A percentile compares a stretch with the other conserved stretches of the same genome.
Evolutionary conservation across 306 rosid species (phyloP).

Genomic region (Quercus robur): DNA sequence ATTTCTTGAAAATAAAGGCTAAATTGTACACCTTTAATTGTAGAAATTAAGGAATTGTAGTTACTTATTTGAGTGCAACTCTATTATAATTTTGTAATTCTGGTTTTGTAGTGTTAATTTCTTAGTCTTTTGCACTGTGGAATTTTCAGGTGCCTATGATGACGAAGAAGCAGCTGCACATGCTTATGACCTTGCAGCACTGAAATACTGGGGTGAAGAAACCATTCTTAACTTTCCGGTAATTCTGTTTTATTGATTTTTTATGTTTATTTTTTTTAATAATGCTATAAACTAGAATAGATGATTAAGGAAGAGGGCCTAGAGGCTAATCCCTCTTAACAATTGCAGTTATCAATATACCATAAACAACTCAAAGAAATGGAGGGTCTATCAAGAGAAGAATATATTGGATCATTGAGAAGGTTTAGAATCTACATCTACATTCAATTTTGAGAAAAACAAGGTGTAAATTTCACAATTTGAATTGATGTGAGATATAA

Average conservation of each 20-base stretch:
- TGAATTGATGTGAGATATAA: not conserved
- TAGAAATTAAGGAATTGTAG: no score
- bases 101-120: not conserved
- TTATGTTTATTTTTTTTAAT: not conserved
- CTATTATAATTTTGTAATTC: no score
- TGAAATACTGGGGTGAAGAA: constrained; percentile 92
- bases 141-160: constrained; percentile 82
- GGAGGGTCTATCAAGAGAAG: constrained; percentile 87
- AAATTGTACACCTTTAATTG: no score
- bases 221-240: constrained; percentile 87
- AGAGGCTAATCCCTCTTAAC: not conserved
- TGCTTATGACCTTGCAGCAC: constrained; percentile 98
- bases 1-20: no score
- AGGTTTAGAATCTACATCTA: constrained; percentile 33
- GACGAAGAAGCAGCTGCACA: constrained; percentile 95
- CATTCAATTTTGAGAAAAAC: not conserved
- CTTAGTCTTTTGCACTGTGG: not conserved
- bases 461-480: not conserved
- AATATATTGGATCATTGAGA: constrained; percentile 87
- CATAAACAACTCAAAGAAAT: constrained; percentile 65
- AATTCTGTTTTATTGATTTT: not conserved
- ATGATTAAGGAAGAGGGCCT: not conserved
- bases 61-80: no score
- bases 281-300: not conserved
- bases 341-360: constrained; percentile 50